A percentile compares a stretch with the other conserved stretches of the same genome.
phyloP scores from a whole-genome alignment of 1,284 basidiomycete genomes.

The Hymenochaete sp. region DNA sequence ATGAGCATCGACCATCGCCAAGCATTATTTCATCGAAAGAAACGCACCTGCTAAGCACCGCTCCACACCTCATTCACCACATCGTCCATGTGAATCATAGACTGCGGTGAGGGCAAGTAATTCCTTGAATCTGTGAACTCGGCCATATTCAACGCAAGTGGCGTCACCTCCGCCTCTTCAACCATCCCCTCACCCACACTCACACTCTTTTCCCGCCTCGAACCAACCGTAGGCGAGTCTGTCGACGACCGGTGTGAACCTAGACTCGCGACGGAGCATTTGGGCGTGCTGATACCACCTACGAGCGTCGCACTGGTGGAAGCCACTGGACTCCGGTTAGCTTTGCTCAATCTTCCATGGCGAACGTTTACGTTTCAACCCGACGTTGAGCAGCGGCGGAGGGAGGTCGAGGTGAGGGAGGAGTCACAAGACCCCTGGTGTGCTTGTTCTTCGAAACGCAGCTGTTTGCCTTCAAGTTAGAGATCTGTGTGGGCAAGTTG shows the following conservation, averaged over 20 bases:
- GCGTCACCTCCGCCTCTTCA: background rate
- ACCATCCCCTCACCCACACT: too few relatives aligned
- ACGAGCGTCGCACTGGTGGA: conserved; percentile 17
- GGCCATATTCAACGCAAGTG: conserved; percentile 7
- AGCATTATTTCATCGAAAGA: too few relatives aligned
- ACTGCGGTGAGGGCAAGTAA: conserved; percentile 12
- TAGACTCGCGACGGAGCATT: conserved; percentile 15
- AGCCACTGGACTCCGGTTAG: conserved; percentile 13
- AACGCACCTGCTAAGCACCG: too few relatives aligned
- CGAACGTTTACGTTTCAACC: conserved; percentile 1
- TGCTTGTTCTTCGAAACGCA: conserved; percentile 18
- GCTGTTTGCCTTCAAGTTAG: conserved; percentile 34
- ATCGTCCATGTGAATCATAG: conserved; percentile 12
- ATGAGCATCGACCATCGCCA: too few relatives aligned
- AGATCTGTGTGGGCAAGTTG: conserved; percentile 20
- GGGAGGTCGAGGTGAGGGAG: conserved; percentile 64
- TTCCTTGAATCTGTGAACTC: conserved; percentile 5
- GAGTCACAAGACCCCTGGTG: conserved; percentile 50
- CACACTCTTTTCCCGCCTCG: too few relatives aligned
- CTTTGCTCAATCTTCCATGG: conserved; percentile 8
- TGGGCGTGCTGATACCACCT: conserved; percentile 14
- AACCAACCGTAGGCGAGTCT: conserved; percentile 12
- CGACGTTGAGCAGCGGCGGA: conserved; percentile 52
- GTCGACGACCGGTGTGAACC: conserved; percentile 15
- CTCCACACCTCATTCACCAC: too few relatives aligned